Conservation (phyloP, 306 rosid genomes). For the Ceratonia siliqua region DNA sequence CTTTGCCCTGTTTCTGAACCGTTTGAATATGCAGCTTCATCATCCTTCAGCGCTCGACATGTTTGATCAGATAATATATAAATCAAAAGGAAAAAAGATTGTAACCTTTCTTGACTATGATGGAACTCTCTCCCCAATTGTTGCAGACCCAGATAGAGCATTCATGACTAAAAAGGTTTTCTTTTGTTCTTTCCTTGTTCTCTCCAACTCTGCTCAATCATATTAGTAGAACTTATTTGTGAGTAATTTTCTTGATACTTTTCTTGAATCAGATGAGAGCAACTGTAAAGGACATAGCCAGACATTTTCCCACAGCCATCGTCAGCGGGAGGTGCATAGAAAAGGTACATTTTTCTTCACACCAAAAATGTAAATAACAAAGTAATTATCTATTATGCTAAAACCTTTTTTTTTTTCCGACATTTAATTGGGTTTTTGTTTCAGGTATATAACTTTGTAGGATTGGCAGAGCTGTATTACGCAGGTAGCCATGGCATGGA, state of each 20-base stretch:
- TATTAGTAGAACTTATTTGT: not conserved
- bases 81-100: conserved; percentile 66
- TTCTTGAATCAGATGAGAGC: conserved; percentile 68
- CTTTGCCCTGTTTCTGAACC: not conserved
- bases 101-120: conserved; percentile 89
- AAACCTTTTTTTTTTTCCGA: not conserved
- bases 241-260: not conserved
- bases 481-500: conserved; percentile 99
- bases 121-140: conserved; percentile 95
- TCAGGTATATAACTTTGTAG: conserved; percentile 79
- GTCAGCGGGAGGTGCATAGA: conserved; percentile 85
- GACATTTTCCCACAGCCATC: conserved; percentile 85
- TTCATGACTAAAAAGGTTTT: conserved; percentile 82
- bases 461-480: conserved; percentile 74
- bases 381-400: not conserved
- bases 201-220: not conserved
- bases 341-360: conserved; percentile 64
- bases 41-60: conserved; percentile 77
- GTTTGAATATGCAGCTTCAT: conserved; percentile 41
- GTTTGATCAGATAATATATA: conserved; percentile 60
- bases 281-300: conserved; percentile 68
- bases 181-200: not conserved
- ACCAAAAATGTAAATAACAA: not conserved
- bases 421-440: not conserved
- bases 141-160: conserved; percentile 85